These are phyloP conservation scores for Fusarium xyrophilum DNA, from an alignment of 2,329 filamentous ascomycete genomes.

Conservation along the genomic window DNA sequence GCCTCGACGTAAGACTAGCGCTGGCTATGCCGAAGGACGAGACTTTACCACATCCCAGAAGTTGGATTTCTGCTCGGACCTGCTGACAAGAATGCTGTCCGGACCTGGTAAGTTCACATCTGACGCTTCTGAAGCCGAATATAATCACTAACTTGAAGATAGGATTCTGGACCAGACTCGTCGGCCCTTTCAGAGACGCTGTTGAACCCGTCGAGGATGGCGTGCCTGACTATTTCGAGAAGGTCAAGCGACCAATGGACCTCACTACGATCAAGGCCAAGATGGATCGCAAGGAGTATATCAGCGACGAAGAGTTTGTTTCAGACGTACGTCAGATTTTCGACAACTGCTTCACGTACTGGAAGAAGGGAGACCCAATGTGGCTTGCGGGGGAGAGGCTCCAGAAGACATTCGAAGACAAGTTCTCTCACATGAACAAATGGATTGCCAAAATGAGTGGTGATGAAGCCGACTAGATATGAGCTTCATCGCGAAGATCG, in stretches of 20 bases:
- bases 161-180: constrained; percentile 72
- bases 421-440: constrained; percentile 65
- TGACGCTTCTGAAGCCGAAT: neutral
- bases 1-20: constrained; percentile 47
- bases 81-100: constrained; percentile 66
- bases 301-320: constrained; percentile 60
- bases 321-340: constrained; percentile 68
- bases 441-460: constrained; percentile 63
- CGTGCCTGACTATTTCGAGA: constrained; percentile 67
- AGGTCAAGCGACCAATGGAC: constrained; percentile 68
- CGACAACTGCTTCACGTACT: constrained; percentile 69
- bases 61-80: constrained; percentile 64
- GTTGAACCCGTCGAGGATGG: constrained; percentile 64
- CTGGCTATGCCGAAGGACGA: constrained; percentile 43
- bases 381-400: constrained; percentile 63
- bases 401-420: constrained; percentile 65
- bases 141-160: constrained; percentile 1
- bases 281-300: constrained; percentile 63
- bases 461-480: constrained; percentile 44
- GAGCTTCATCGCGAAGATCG: neutral
- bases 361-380: constrained; percentile 62
- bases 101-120: constrained; percentile 58
- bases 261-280: constrained; percentile 66
- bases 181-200: constrained; percentile 66
- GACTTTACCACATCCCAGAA: constrained; percentile 53